These are phyloP conservation scores for Colletotrichum sp. DNA, from an alignment of 2,329 filamentous ascomycete genomes.

Conservation along the genomic window DNA sequence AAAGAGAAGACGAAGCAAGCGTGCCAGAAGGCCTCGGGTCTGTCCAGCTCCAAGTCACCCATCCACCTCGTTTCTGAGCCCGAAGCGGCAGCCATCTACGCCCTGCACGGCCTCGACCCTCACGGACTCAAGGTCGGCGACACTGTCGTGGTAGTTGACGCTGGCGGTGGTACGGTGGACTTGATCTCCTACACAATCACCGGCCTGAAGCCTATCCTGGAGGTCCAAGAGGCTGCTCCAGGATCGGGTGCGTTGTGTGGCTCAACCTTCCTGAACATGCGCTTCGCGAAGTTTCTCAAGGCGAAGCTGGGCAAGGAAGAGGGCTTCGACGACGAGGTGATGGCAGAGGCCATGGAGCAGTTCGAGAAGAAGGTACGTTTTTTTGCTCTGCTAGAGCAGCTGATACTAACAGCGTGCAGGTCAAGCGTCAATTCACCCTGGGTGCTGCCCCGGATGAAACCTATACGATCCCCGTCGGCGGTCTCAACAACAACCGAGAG, in stretches of 20 bases:
- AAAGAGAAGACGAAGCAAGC: slow-evolving; percentile 55
- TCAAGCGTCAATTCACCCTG: slow-evolving; percentile 33
- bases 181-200: slow-evolving; percentile 57
- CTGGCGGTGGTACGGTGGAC: slow-evolving; percentile 59
- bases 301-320: slow-evolving; percentile 47
- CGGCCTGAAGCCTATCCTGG: slow-evolving; percentile 44
- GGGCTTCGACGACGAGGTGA: slow-evolving; percentile 45
- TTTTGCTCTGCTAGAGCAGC: background rate
- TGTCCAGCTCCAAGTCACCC: slow-evolving; percentile 31
- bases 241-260: slow-evolving; percentile 56
- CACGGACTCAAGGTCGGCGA: slow-evolving; percentile 47
- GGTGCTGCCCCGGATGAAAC: slow-evolving; percentile 38
- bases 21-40: slow-evolving; percentile 39
- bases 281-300: slow-evolving; percentile 49
- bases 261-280: slow-evolving; percentile 52
- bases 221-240: slow-evolving; percentile 53
- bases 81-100: slow-evolving; percentile 57
- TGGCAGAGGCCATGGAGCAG: slow-evolving; percentile 42
- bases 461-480: slow-evolving; percentile 39
- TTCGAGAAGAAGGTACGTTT: slow-evolving; percentile 44
- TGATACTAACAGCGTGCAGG: slow-evolving; percentile 31
- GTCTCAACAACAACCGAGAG: slow-evolving; percentile 38
- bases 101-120: slow-evolving; percentile 46
- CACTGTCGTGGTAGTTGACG: slow-evolving; percentile 58
- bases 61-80: slow-evolving; percentile 57